These are phyloP conservation scores for Stachybotrys chlorohalonatus DNA, from an alignment of 2,329 filamentous ascomycete species.

Conservation along the genomic window DNA sequence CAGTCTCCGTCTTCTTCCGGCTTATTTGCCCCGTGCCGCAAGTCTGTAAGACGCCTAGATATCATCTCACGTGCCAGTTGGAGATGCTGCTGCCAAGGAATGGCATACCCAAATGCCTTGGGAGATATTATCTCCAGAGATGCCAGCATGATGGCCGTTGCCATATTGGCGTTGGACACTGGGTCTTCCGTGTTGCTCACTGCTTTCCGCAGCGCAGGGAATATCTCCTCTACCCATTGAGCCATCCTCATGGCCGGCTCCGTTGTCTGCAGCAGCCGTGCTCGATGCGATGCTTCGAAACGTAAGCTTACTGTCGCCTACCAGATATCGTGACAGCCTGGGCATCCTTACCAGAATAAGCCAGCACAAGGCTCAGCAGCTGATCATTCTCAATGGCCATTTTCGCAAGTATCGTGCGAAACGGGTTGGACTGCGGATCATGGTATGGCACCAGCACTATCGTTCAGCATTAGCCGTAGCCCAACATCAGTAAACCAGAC, in stretches of 20 bases:
- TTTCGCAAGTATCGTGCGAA: slow-evolving; percentile 38
- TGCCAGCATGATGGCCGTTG: slow-evolving; percentile 76
- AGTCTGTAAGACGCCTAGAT: slow-evolving; percentile 42
- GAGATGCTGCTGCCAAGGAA: slow-evolving; percentile 74
- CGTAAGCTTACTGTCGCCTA: not conserved
- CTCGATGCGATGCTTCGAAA: slow-evolving; percentile 62
- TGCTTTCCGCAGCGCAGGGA: slow-evolving; percentile 60
- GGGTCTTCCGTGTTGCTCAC: slow-evolving; percentile 51
- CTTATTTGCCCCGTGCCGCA: slow-evolving; percentile 10
- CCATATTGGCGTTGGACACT: slow-evolving; percentile 64
- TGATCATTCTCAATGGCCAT: slow-evolving; percentile 63
- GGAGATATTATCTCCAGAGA: slow-evolving; percentile 79
- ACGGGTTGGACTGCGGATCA: slow-evolving; percentile 42
- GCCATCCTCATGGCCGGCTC: slow-evolving; percentile 74
- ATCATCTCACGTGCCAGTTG: slow-evolving; percentile 70
- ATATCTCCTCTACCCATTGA: slow-evolving; percentile 71
- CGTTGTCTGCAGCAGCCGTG: slow-evolving; percentile 61
- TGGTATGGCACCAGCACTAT: slow-evolving; percentile 40
- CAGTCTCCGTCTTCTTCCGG: slow-evolving; percentile 50
- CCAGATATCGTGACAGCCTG: not conserved
- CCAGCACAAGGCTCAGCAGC: slow-evolving; percentile 66
- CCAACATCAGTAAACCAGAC: slow-evolving; percentile 18
- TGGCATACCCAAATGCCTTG: slow-evolving; percentile 68
- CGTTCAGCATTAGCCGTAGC: slow-evolving; percentile 3
- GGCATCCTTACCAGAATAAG: slow-evolving; percentile 50